Evolutionary conservation across 345 rosid genomes (phyloP).

Genomic region (Carallia brachiata): DNA sequence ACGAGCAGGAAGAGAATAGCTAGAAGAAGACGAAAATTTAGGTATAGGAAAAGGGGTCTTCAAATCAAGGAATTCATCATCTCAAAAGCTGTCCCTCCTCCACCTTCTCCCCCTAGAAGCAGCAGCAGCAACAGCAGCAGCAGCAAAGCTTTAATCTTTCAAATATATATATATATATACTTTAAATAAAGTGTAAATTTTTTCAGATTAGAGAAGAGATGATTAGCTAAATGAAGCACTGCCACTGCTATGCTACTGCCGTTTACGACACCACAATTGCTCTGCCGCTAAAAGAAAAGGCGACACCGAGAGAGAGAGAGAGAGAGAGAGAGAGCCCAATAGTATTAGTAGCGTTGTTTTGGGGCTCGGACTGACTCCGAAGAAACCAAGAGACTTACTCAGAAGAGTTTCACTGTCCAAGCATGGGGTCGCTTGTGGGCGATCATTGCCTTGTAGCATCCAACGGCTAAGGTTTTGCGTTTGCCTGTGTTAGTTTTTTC

Average conservation of each 20-base stretch:
- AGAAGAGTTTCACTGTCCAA: constrained; percentile 4
- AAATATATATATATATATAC: too few relatives aligned
- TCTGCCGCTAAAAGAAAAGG: not conserved
- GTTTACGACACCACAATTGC: not conserved
- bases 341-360: constrained; percentile 20
- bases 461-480: not conserved
- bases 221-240: too few relatives aligned
- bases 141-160: too few relatives aligned
- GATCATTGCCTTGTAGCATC: not conserved
- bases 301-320: too few relatives aligned
- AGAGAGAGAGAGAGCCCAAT: constrained; percentile 8
- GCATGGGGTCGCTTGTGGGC: constrained; percentile 4
- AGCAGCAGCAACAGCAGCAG: not conserved
- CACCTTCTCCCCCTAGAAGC: too few relatives aligned
- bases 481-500: too few relatives aligned
- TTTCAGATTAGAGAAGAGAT: too few relatives aligned
- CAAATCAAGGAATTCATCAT: constrained; percentile 59
- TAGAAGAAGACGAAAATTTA: constrained; percentile 21
- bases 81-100: not conserved
- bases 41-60: constrained; percentile 33
- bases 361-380: not conserved
- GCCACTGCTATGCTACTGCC: too few relatives aligned
- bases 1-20: constrained; percentile 29
- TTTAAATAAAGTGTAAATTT: too few relatives aligned
- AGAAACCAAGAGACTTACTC: too few relatives aligned